Base-by-base conservation (phyloP, 1,284 basidiomycete species). In the Psilocybe mexicana region DNA sequence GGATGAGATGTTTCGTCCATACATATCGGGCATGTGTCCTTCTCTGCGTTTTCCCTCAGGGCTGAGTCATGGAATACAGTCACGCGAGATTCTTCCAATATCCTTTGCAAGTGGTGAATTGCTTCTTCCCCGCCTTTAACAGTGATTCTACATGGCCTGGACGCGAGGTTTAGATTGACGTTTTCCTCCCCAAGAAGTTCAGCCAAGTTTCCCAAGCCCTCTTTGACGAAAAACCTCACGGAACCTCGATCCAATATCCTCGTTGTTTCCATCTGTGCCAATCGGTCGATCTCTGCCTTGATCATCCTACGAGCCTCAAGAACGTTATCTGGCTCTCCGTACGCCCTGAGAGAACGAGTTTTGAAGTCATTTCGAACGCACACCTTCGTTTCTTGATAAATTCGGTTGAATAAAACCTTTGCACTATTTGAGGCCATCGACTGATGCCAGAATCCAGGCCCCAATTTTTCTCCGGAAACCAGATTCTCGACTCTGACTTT, bases 401-500 rank as follows among this genome's bases (percentile, higher is more conserved):
- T 61, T 0, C 67, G 70, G 25, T 60, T 60, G 33, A 79, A 60
- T 53, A 82, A 80, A 2, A 57, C 35, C 40, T 67, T 73, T 3
- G 69, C 71, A 1, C 64, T 44, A 6, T 57, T 44, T 18, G 65
- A 62, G 23, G 61, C 63, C 52, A 84, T 72, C 0, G 73, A 73
- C 14, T 72, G 67, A 66, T 85, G 80, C 83, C 83, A 85, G 30
- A 68, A 62, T 7, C 71, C 72, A 1, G 74, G 67, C 43, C 70
- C 71, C 3, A 84, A 69, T 36, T 70, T 77, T 45, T 80, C 76
- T 4, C 85, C 84, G n/a, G 72, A 72, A 2, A 75, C 76, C 25
- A 86, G 63, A 50, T 70, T 78, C 66, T 86, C 84, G 0, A 83
- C 79, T 50, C 82, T 71, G n/a, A 86, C 84, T 67, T 85, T 86